Conservation (phyloP, 2,329 filamentous ascomycete species). For the Cordyceps sp. region DNA sequence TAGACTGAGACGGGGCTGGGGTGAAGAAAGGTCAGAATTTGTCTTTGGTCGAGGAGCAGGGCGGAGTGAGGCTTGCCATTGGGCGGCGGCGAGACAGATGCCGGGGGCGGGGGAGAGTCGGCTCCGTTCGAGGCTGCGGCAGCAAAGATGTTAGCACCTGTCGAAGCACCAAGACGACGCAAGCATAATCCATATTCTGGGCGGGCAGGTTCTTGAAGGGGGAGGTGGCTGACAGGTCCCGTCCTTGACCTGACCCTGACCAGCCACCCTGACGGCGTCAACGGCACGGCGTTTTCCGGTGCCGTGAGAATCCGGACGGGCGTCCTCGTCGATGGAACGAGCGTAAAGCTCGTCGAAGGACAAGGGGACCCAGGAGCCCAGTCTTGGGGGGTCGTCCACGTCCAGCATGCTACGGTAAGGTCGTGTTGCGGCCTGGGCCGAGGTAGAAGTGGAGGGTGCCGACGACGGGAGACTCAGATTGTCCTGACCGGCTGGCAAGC, state of each 20-base stretch:
- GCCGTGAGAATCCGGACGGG: conserved; percentile 1
- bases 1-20: conserved; percentile 17
- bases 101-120: conserved; percentile 23
- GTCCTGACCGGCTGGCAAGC: conserved; percentile 8
- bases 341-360: conserved; percentile 30
- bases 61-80: conserved; percentile 19
- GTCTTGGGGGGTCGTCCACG: conserved; percentile 28
- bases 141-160: conserved; percentile 1
- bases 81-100: conserved; percentile 23
- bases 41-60: conserved; percentile 12
- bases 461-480: conserved; percentile 2
- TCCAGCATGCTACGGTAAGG: conserved; percentile 37
- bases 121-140: conserved; percentile 27
- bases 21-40: conserved; percentile 16
- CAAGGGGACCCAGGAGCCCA: conserved; percentile 25
- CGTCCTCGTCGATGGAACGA: conserved; percentile 8
- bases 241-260: conserved; percentile 3
- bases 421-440: conserved; percentile 7
- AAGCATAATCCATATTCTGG: conserved; percentile 1
- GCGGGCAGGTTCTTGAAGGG: conserved; percentile 4
- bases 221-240: conserved; percentile 19
- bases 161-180: no score
- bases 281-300: not conserved
- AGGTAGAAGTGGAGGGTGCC: conserved; percentile 3
- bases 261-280: not conserved